Evolutionary conservation across 768 basidiomycete genomes (phyloP), one percentile per base, ranked within the genome.

Genomic region (Strobilomyces confusus): DNA sequence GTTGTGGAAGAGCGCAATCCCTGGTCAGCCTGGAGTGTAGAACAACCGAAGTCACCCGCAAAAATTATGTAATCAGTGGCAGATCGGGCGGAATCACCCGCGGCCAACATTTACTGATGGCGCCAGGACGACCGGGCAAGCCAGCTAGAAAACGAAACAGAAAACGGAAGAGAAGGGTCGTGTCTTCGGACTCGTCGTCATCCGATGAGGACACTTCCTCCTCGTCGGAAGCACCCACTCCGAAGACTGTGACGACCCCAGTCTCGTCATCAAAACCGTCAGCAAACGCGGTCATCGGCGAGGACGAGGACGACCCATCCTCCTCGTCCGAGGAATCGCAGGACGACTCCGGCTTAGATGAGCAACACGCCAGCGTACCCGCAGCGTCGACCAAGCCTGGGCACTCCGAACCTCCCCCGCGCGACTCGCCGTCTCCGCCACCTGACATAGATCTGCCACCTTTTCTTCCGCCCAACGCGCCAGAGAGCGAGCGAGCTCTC

Each of bases 101-200:
- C 54, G 80, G 7, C 71, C 81, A 4, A 72, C 80, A n/a, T 0
- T 68, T 82, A 34, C 15, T 33, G 34, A 47, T 67, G 68, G 61
- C 70, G 14, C 61, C 68, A 36, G 66, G 63, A 53, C 70, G 70
- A 54, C 65, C 26, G 7, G 20, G 38, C 9, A 65, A 73, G 47
- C 59, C 30, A 45, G 60, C 75, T 17, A 72, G 77, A 59, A 81
- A 78, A 66, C 67, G 80, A 45, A 75, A 68, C 32, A 73, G 81
- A 55, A 82, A 83, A 62, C 72, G 81, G 17, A 82, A 82, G 58
- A 73, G 80, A 73, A 75, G 79, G 48, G 71, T 77, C 11, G 71
- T 63, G 0, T 78, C 75, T 0, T 29, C 29, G 29, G 70, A 75
- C 9, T 71, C 73, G 2, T 75, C 73, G 1, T 76, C 75, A 22